These are phyloP conservation scores for Glycine soja DNA, from an alignment of 306 rosid genomes.

Conservation along the genomic window DNA sequence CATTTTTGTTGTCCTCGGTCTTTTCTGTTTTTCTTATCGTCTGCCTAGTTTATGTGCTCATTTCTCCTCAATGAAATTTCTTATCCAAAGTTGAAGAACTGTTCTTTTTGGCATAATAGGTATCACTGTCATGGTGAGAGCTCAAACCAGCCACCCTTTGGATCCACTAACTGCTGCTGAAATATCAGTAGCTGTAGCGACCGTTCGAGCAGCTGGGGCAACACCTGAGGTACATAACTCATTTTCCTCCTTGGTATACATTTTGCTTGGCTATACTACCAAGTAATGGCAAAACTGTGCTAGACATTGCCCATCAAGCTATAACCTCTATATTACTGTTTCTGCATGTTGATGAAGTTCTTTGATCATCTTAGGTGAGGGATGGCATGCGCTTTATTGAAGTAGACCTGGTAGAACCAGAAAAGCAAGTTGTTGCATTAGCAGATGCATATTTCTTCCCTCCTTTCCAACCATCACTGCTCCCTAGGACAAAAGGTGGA, in stretches of 20 bases:
- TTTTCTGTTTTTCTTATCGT: constrained; percentile 15
- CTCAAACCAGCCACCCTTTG: constrained; percentile 80
- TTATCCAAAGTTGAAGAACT: constrained; percentile 36
- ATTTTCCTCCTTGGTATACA: constrained; percentile 1
- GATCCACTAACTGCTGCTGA: constrained; percentile 87
- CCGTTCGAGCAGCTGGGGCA: constrained; percentile 83
- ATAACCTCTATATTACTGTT: background rate
- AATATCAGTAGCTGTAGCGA: constrained; percentile 83
- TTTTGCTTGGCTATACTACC: constrained; percentile 18
- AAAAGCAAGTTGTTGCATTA: constrained; percentile 76
- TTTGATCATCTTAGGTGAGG: constrained; percentile 64
- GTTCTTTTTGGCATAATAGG: constrained; percentile 53
- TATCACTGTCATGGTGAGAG: constrained; percentile 68
- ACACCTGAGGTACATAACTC: constrained; percentile 74
- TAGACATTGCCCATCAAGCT: background rate
- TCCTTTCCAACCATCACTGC: constrained; percentile 85
- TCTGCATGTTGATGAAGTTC: constrained; percentile 32
- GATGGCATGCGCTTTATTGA: constrained; percentile 84
- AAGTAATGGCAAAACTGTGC: background rate
- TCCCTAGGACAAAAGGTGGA: constrained; percentile 78
- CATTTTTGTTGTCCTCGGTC: constrained; percentile 14
- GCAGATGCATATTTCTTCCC: constrained; percentile 94
- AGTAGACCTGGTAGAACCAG: constrained; percentile 78
- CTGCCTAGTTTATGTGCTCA: background rate
- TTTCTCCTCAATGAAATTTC: constrained; percentile 25